Evolutionary conservation across 768 basidiomycete species (phyloP), one percentile per base, ranked within the genome.

Genomic region (Termitomyces bulborhizus): DNA sequence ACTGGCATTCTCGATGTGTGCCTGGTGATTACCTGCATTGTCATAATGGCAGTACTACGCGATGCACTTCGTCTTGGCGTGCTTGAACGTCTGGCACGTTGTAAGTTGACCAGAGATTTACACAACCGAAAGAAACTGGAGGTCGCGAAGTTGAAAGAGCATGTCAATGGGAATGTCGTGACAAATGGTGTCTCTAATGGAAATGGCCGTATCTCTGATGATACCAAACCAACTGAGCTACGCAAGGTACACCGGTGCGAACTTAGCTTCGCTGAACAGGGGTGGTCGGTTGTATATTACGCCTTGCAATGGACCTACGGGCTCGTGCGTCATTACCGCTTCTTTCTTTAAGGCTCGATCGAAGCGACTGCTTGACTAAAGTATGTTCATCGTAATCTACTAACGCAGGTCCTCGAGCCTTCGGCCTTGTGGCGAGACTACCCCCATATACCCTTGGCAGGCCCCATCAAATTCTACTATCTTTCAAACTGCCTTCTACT

Each of bases 181-280:
- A 41, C 21, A 11, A 56, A 65, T 27, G 62, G 65, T 16, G 71
- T 71, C 36, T 68, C 67, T 16, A 76, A 77, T 40, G 77, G 71
- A 13, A 60, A 71, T 51, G 66, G 63, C n/a, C 50, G 51, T 45
- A 31, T 26, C 18, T 58, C 56, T 40, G 55, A 43, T 56, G 68
- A 58, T 61, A 58, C 66, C 34, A 53, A 46, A 44, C 51, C 60
- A 18, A 60, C 62, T 31, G 84, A 90, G 62, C 73, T 78, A 18
- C 82, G 77, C 51, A 79, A 76, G 61, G 74, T 90, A 56, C 82
- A 86, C 57, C 77, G 87, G 64, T 85, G 83, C 58, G 85, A 93
- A 40, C 68, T 90, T 45, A 78, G 97, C 62, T 98, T 98, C 65
- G 91, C 93, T 3, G 97, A 99, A 69, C 97, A 99, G 71, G 90